phyloP scores from a whole-genome alignment of 495 filamentous ascomycete genomes.

The Aspergillus sclerotioniger region DNA sequence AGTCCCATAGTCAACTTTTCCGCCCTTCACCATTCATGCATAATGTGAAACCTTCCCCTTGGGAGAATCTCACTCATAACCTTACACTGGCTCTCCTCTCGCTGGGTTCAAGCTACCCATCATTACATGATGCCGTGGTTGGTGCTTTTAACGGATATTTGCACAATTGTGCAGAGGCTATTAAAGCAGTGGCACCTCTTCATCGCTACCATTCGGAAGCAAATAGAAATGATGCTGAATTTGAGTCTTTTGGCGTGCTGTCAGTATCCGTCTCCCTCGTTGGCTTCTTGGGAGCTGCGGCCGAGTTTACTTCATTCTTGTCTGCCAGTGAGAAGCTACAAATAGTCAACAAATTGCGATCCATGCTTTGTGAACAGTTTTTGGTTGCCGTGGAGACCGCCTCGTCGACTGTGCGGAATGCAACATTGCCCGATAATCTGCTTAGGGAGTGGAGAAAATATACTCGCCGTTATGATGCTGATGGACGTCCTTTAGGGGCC shows the following conservation, averaged over 20 bases:
- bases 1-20: slow-evolving; percentile 75
- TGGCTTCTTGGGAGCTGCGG: slow-evolving; percentile 81
- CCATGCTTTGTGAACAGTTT: slow-evolving; percentile 77
- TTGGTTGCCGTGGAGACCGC: slow-evolving; percentile 80
- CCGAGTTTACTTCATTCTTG: slow-evolving; percentile 77
- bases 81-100: slow-evolving; percentile 76
- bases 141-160: slow-evolving; percentile 66
- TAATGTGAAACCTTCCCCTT: slow-evolving; percentile 81
- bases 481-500: slow-evolving; percentile 80
- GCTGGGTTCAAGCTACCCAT: slow-evolving; percentile 66
- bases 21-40: slow-evolving; percentile 77
- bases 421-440: slow-evolving; percentile 42
- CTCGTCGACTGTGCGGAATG: slow-evolving; percentile 78
- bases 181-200: slow-evolving; percentile 38
- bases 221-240: slow-evolving; percentile 49
- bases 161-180: slow-evolving; percentile 57
- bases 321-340: slow-evolving; percentile 63
- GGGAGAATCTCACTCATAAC: slow-evolving; percentile 78
- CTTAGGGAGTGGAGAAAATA: slow-evolving; percentile 79
- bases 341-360: slow-evolving; percentile 64
- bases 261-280: slow-evolving; percentile 77
- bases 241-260: slow-evolving; percentile 65
- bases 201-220: slow-evolving; percentile 42
- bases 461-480: slow-evolving; percentile 74
- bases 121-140: slow-evolving; percentile 59